A percentile compares a stretch with the other conserved stretches of the same genome.
phyloP scores from a whole-genome alignment of 805 yeast species.

The Wickerhamomyces tratensis region DNA sequence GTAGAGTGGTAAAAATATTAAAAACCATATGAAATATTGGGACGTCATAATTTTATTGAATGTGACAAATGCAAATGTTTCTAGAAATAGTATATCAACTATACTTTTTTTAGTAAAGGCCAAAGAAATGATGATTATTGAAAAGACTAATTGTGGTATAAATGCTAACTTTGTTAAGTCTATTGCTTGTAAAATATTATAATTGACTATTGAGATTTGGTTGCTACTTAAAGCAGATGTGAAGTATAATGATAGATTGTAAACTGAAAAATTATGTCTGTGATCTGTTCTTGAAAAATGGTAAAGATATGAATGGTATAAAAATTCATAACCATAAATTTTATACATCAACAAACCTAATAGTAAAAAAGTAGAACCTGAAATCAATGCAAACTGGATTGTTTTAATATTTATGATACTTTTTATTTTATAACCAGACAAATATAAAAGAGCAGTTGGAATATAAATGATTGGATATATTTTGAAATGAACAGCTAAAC shows the following conservation, averaged over 20 bases:
- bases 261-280: constrained; percentile 88
- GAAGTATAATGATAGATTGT: constrained; percentile 65
- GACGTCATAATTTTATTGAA: constrained; percentile 84
- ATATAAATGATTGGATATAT: constrained; percentile 85
- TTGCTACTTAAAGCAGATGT: constrained; percentile 29
- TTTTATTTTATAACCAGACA: constrained; percentile 17
- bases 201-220: not conserved
- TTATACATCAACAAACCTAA: constrained; percentile 54
- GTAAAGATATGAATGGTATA: constrained; percentile 72
- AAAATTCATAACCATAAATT: constrained; percentile 64
- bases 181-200: constrained; percentile 1
- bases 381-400: constrained; percentile 28
- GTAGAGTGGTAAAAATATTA: constrained; percentile 73
- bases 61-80: constrained; percentile 69
- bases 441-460: constrained; percentile 52
- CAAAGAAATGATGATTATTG: constrained; percentile 51
- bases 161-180: constrained; percentile 58
- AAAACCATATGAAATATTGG: constrained; percentile 93
- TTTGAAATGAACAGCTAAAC: constrained; percentile 74
- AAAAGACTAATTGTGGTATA: constrained; percentile 66
- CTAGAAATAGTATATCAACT: constrained; percentile 54
- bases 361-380: constrained; percentile 32
- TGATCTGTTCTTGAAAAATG: constrained; percentile 83
- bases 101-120: constrained; percentile 32
- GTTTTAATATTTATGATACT: constrained; percentile 34